phyloP scores from a whole-genome alignment of 2,329 filamentous ascomycete genomes.

The Beauveria pseudobassiana region DNA sequence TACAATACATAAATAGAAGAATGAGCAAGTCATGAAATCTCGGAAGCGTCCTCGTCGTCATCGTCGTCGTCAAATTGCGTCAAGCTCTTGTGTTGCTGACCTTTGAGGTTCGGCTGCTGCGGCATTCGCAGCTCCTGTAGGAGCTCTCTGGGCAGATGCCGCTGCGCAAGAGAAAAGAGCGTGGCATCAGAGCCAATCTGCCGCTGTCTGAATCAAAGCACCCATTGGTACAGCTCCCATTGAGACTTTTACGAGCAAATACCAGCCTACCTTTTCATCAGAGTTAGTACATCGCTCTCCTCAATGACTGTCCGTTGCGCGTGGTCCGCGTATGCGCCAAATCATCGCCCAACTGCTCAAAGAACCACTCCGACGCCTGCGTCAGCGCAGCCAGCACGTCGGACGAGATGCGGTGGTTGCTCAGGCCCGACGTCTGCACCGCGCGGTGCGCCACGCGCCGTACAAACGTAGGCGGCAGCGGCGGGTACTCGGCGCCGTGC shows the following conservation, averaged over 20 bases:
- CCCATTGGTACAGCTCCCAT: conserved; percentile 5
- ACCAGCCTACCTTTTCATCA: conserved; percentile 69
- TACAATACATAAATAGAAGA: conserved; percentile 17
- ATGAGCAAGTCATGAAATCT: conserved; percentile 24
- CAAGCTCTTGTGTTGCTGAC: conserved; percentile 28
- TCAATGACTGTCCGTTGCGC: conserved; percentile 79
- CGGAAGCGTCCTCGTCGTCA: conserved; percentile 24
- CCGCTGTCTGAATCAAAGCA: conserved; percentile 55
- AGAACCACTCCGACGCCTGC: conserved; percentile 84
- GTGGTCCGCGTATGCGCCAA: conserved; percentile 72
- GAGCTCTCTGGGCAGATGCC: conserved; percentile 72
- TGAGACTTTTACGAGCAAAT: not conserved
- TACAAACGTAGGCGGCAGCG: conserved; percentile 64
- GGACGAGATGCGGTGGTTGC: conserved; percentile 62
- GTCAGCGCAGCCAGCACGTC: conserved; percentile 69
- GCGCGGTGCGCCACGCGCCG: conserved; percentile 68
- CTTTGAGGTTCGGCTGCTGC: conserved; percentile 44
- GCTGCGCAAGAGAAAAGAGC: conserved; percentile 77
- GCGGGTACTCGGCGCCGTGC: conserved; percentile 68
- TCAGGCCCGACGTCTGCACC: conserved; percentile 56
- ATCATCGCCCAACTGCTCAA: conserved; percentile 79
- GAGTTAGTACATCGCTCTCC: conserved; percentile 70
- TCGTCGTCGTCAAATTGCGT: conserved; percentile 15
- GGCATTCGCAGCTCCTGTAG: conserved; percentile 75
- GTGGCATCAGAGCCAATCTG: conserved; percentile 65